phyloP scores from a whole-genome alignment of 805 yeast species.

The Torulaspora delbrueckii region DNA sequence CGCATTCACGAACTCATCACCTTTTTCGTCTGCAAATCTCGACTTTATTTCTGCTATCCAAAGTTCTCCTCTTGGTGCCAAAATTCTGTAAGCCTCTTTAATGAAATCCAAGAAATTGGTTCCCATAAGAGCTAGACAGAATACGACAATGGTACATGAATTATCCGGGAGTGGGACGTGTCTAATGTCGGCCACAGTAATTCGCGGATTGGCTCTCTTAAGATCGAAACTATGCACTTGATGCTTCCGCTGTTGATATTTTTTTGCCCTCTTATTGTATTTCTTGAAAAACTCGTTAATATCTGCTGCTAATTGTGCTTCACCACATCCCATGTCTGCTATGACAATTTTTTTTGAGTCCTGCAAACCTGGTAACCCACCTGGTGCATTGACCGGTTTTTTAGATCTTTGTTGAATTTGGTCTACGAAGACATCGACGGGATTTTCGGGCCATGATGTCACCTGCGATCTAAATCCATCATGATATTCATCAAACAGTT shows the following conservation, averaged over 20 bases:
- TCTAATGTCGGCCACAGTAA: constrained; percentile 95
- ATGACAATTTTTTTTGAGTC: constrained; percentile 55
- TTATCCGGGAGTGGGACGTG: constrained; percentile 78
- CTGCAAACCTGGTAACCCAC: constrained; percentile 78
- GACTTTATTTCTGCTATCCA: constrained; percentile 99
- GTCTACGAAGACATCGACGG: constrained; percentile 82
- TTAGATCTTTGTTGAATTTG: constrained; percentile 57
- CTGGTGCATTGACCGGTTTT: constrained; percentile 86
- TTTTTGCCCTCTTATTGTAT: constrained; percentile 31
- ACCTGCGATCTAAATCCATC: constrained; percentile 94
- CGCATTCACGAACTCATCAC: constrained; percentile 75
- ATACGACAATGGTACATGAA: constrained; percentile 82
- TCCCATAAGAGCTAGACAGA: constrained; percentile 95
- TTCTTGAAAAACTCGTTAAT: constrained; percentile 46
- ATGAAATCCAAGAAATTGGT: constrained; percentile 91
- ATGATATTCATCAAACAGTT: constrained; percentile 88
- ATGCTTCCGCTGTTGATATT: constrained; percentile 44
- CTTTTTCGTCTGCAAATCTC: constrained; percentile 70
- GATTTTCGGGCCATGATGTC: constrained; percentile 97
- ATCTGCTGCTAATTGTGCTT: constrained; percentile 78
- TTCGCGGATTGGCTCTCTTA: constrained; percentile 78
- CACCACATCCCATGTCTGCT: constrained; percentile 99
- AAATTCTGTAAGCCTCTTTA: constrained; percentile 78
- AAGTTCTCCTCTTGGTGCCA: constrained; percentile 86
- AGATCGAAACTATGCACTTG: constrained; percentile 87